Evolutionary conservation across 352 stramenopile genomes (phyloP), one percentile per base, ranked within the genome.

Genomic region (Globisporangium cystogenes): DNA sequence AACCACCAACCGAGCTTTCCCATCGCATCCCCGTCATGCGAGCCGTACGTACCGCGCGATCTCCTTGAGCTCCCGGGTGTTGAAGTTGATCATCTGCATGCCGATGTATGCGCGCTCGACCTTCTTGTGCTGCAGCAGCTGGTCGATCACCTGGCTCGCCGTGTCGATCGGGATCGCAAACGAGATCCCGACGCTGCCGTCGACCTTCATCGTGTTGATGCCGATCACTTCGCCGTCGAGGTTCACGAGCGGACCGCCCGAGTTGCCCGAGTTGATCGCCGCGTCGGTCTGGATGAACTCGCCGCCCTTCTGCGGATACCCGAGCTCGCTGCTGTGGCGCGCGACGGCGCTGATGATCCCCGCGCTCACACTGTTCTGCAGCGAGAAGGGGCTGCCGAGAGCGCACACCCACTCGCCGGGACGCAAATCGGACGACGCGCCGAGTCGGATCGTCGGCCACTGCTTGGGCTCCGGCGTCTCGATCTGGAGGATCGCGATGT

Each of bases 171-270:
- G 92, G 36, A 98, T 98, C 21, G 92, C 92, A 47, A 98, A 98
- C 31, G 83, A 90, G 44, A 98, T 96, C 12, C 91, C 91, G 26
- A 87, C 87, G 50, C 76, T 87, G 18, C 82, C 80, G 53, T 87
- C 76, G n/a, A 97, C 81, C 63, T 97, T 97, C 78, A 98, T 95
- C 8, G 87, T 95, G 68, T 98, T 98, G 64, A 98, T 98, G 35
- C 92, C 92, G 45, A 98, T 95, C 27, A 98, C 90, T 39, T 97
- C 72, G 24, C 92, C 92, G 55, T 97, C 86, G 37, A 98, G 55
- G 59, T 97, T 96, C 44, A 98, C 83, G 31, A 98, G 81, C n/a
- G 92, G 92, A 0, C 92, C 92, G 20, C 92, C 92, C 50, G 85
- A 96, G 64, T 98, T 98, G 45, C 92, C 92, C 33, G 79, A 66